Base-by-base conservation (phyloP, 1,284 basidiomycete genomes). In the Athelia sp. region DNA sequence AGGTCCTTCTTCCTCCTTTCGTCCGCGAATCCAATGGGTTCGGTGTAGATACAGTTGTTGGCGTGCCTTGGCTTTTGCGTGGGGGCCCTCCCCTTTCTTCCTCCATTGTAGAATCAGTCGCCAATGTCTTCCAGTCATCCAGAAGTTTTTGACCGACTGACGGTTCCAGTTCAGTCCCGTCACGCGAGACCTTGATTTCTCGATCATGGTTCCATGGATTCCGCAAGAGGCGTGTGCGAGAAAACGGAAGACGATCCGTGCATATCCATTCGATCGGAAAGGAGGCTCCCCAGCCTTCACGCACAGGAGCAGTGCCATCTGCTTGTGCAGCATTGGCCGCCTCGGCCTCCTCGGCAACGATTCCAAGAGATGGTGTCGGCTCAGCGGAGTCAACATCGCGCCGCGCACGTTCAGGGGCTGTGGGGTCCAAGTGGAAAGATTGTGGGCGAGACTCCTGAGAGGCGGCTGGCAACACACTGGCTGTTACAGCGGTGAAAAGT, bases 141-240 rank as follows among this genome's bases (percentile, higher is more conserved):
- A 96, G 59, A 45, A 97, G 66, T 57, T 70, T 72, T 51, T 81
- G 73, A 4, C 90, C 93, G 31, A 93, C 79, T n/a, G 62, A 63
- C 1, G 93, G 91, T 65, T 96, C 93, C 21, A 97, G 67, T 66
- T 97, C 93, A 1, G 93, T 96, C 13, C 93, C 93, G 61, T 97
- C 93, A 48, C 93, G 76, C 11, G 91, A 96, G 10, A 94, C 86
- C 72, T 95, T 96, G 54, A 96, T 81, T 63, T 96, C 92, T 45
- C 89, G 75, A 54, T 90, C 90, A 60, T 92, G 84, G 56, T 96
- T 95, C 94, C 93, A 97, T 0, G 90, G 89, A 61, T 97, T 97
- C 35, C 92, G 82, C 47, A 96, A 66, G 60, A 92, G 87, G 40
- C 85, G 78, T 23, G 89, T 89, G 45, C 79, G 79, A 56, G 75